These are phyloP conservation scores for Clonostachys sp. DNA, from an alignment of 2,329 filamentous ascomycete species.

Conservation along the genomic window DNA sequence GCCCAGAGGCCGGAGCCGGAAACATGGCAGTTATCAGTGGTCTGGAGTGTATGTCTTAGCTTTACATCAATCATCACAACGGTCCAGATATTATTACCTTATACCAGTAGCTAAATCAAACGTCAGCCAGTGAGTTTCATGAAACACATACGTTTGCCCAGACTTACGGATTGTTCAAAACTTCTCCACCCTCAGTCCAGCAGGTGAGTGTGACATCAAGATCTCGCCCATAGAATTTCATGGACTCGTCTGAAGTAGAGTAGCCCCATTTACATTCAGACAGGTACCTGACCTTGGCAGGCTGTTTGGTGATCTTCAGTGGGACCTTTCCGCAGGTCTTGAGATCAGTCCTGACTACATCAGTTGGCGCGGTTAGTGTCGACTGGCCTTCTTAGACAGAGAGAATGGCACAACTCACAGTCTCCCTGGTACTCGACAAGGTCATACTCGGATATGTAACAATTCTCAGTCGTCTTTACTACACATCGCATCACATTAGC, in stretches of 20 bases:
- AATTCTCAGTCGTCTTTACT: conserved; percentile 1
- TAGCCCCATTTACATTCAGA: conserved; percentile 4
- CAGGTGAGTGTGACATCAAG: conserved; percentile 2
- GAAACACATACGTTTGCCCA: background rate
- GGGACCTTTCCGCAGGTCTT: conserved; percentile 1
- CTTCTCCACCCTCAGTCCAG: background rate
- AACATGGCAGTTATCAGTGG: conserved; percentile 3
- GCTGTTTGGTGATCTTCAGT: conserved; percentile 1
- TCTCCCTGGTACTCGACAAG: conserved; percentile 3
- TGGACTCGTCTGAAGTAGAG: background rate
- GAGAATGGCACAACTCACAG: background rate
- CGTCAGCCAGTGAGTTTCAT: too few species aligned
- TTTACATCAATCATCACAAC: too few species aligned
- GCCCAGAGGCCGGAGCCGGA: conserved; percentile 3
- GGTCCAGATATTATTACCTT: background rate
- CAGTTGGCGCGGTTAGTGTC: too few species aligned
- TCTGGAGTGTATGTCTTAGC: background rate
- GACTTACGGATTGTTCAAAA: conserved; percentile 1
- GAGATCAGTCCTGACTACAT: conserved; percentile 1
- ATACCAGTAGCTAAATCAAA: conserved; percentile 2
- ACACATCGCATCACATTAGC: background rate
- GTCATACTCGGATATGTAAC: conserved; percentile 3
- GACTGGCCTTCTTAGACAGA: background rate
- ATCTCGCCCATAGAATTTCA: conserved; percentile 3
- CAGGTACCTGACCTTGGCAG: conserved; percentile 2